Evolutionary conservation across 2,329 filamentous ascomycete species (phyloP), one percentile per base, ranked within the genome.

Genomic region (Aspergillus floridensis): DNA sequence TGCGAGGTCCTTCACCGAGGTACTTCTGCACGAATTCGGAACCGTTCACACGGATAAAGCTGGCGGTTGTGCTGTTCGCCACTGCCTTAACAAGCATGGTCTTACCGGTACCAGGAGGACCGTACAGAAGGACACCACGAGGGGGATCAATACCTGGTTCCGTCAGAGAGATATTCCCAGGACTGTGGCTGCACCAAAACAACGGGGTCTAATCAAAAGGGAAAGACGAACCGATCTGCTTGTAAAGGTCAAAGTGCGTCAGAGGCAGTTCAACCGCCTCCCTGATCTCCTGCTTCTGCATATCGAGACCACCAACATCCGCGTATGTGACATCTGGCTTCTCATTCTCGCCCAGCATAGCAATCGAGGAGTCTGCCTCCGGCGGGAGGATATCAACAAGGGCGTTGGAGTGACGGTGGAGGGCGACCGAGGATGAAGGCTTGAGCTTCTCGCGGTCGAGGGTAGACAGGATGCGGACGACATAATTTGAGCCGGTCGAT

Each of bases 11-110:
- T 77, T 99, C 95, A 76, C 95, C 95, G 2, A 99, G 85, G 72
- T 99, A 99, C 80, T 99, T 99, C 76, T 99, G 95, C 56, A 99
- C 95, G 71, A 99, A 98, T 75, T 99, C 95, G 60, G 93, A 98
- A 53, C 95, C 95, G 52, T 98, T 95, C 12, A 99, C 95, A 66
- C 95, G 91, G 76, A 99, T 98, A 79, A 99, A 99, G 76, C 90
- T 97, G 64, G 95, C 95, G 8, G 95, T 98, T 47, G 95, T 99
- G 72, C 92, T 96, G 80, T 99, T 98, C 71, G 95, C 95, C 38
- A 99, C 95, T 21, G 95, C 95, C 83, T 99, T 99, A 74, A 98
- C 93, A 72, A 96, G 80, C 91, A 97, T 96, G 14, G 93, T 97
- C 83, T 97, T 97, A 73, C 93, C 93, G 12, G 92, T 96, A 73